Conservation (phyloP, 1,139 yeast genomes). For the Ashbya aceris region DNA sequence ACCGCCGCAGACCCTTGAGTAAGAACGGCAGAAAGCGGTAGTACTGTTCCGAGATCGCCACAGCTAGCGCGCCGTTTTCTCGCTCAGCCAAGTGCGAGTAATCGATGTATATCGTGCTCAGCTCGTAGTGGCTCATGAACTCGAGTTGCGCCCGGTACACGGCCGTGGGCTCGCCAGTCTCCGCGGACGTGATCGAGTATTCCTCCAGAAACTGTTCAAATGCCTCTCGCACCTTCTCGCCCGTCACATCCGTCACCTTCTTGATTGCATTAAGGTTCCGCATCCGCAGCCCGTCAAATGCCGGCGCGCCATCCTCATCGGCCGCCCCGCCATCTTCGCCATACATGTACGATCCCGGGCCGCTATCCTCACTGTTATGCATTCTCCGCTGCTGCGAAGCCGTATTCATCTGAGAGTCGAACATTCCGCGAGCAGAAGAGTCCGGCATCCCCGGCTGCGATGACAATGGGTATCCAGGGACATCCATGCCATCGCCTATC, state of each 20-base stretch:
- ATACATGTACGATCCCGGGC: slow-evolving; percentile 19
- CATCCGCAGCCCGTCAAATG: slow-evolving; percentile 25
- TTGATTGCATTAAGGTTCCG: slow-evolving; percentile 57
- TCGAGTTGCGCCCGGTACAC: slow-evolving; percentile 74
- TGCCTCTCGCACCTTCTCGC: slow-evolving; percentile 86
- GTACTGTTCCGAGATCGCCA: slow-evolving; percentile 84
- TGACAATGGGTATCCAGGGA: background rate
- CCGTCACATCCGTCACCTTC: slow-evolving; percentile 82
- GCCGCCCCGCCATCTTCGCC: slow-evolving; percentile 16
- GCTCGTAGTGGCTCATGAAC: slow-evolving; percentile 68
- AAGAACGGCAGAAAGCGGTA: slow-evolving; percentile 86
- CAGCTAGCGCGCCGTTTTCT: slow-evolving; percentile 82
- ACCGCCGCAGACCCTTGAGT: slow-evolving; percentile 60
- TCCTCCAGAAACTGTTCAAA: slow-evolving; percentile 79
- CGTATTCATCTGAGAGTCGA: background rate
- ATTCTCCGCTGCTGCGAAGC: slow-evolving; percentile 2
- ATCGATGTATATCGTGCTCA: slow-evolving; percentile 75
- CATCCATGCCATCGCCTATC: slow-evolving; percentile 1
- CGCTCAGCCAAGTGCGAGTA: slow-evolving; percentile 66
- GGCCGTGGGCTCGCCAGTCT: slow-evolving; percentile 37
- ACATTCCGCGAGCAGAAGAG: background rate
- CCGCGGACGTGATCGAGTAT: slow-evolving; percentile 29
- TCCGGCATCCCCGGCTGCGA: slow-evolving; percentile 1
- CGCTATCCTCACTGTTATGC: slow-evolving; percentile 7
- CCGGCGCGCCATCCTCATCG: slow-evolving; percentile 16